Conservation (phyloP, 129 eudicot genomes). For the Helianthus annuus region HanXRQr2.0-SUNRISE NC_035437.2:35003538-35004037, state of each 20-base stretch:
- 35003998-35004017: conserved; percentile 23
- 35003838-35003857: conserved; percentile 40
- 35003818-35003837: conserved; percentile 45
- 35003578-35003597: no score
- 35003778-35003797: conserved; percentile 38
- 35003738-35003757: conserved; percentile 29
- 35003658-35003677: background rate
- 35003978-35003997: conserved; percentile 39
- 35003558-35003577: no score
- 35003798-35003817: conserved; percentile 84
- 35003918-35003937: conserved; percentile 31
- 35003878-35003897: conserved; percentile 34
- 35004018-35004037: conserved; percentile 18
- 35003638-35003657: background rate
- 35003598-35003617: no score
- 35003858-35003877: conserved; percentile 37
- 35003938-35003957: conserved; percentile 41
- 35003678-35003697: background rate
- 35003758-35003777: conserved; percentile 27
- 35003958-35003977: conserved; percentile 43
- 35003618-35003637: no score
- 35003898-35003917: conserved; percentile 40
- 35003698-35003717: background rate
- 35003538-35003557: no score
- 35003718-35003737: background rate